Evolutionary conservation across 257 asterid species (phyloP), one percentile per base, ranked within the genome.

Genomic region (Ophiorrhiza pumila): DNA sequence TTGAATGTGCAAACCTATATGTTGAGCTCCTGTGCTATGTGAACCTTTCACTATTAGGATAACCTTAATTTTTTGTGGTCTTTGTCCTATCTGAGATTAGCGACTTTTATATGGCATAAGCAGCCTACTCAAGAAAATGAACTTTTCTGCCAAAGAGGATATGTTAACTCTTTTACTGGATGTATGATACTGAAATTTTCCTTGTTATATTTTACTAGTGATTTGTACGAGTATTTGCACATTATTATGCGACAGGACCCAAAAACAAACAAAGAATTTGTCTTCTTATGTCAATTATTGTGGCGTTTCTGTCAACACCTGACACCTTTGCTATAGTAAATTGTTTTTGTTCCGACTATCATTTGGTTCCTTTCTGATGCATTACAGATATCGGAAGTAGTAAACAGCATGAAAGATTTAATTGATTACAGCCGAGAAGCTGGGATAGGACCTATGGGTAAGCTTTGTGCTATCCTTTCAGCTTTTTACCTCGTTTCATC

Each of bases 371-470:
- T 68, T 25, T 49, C 23, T 73, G 66, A 62, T 58, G 67, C 39
- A 45, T 78, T 87, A 89, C 91, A 95, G 99, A 95, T 95, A 85
- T 95, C 99, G 14, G 98, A 95, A 82, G 99, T 95, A 80, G 99
- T 95, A 71, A 95, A 95, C 85, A 95, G 99, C 91, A 95, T 95
- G 99, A 95, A 95, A 81, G 99, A 95, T 90, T 90, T 95, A 68
- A 92, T 95, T 57, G 98, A 95, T 72, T 95, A 86, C 75, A 90
- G 99, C 84, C 87, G 95, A 67, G 96, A 92, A 79, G 89, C 93
- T 74, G 88, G 90, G 77, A 74, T 87, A 11, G 97, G 99, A 81
- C 99, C 99, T 43, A 92, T 95, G 98, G 99, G 99, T 95, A 86
- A 82, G 96, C 71, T 83, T 59, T 11, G 42, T 69, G 60, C 52